These are phyloP conservation scores for Thraustotheca clavata DNA, from an alignment of 352 stramenopile genomes.

Conservation along the genomic window DNA sequence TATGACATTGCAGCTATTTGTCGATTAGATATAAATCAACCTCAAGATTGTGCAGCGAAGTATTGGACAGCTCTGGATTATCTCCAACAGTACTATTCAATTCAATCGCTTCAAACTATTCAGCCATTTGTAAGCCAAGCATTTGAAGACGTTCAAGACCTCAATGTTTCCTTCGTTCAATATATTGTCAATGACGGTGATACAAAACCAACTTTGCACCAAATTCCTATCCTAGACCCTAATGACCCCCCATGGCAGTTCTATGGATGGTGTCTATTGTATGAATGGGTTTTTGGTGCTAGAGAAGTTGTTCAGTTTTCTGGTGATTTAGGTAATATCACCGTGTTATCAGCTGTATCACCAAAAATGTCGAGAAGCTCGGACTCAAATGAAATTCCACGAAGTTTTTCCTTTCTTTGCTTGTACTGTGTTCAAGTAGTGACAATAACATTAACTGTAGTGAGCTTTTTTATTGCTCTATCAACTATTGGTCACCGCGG, in stretches of 20 bases:
- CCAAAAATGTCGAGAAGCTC: not conserved
- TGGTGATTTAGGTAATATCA: not conserved
- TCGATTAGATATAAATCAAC: not conserved
- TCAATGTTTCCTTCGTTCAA: not conserved
- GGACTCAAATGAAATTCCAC: not conserved
- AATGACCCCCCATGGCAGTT: conserved; percentile 1
- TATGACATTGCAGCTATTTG: not conserved
- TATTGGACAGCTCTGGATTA: not conserved
- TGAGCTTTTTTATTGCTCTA: not conserved
- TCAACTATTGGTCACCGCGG: not conserved
- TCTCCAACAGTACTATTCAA: not conserved
- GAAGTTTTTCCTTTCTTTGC: not conserved
- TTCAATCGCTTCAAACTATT: not conserved
- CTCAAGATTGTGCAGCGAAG: not conserved
- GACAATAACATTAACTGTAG: not conserved
- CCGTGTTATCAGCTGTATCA: not conserved
- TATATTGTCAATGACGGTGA: not conserved
- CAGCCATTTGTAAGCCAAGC: not conserved
- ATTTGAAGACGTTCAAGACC: not conserved
- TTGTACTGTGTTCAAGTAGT: not conserved
- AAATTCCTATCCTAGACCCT: not conserved
- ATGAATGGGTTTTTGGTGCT: conserved; percentile 7
- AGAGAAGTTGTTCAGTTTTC: conserved; percentile 13
- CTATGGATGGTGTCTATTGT: conserved; percentile 5
- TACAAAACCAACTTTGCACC: not conserved